These are phyloP conservation scores for Cadophora sp. DNA, from an alignment of 2,329 filamentous ascomycete genomes.

Conservation along the genomic window DNA sequence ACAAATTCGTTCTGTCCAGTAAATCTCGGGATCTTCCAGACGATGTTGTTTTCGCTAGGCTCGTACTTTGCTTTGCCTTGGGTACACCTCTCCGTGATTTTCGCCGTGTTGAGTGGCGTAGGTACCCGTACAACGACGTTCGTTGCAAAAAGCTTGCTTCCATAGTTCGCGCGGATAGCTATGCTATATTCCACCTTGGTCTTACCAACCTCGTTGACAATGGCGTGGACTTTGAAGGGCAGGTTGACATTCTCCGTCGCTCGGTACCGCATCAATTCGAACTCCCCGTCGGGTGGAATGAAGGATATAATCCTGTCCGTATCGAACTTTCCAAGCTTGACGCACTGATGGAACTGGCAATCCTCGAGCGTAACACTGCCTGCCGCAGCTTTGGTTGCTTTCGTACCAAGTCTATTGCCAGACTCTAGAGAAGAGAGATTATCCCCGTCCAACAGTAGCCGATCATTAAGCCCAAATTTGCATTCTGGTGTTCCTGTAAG, in stretches of 20 bases:
- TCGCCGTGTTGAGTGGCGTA: constrained; percentile 94
- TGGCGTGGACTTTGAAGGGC: constrained; percentile 98
- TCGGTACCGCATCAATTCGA: constrained; percentile 98
- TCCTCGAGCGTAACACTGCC: constrained; percentile 96
- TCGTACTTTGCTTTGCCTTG: constrained; percentile 99
- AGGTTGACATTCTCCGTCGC: constrained; percentile 98
- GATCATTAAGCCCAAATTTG: constrained; percentile 98
- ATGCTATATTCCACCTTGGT: constrained; percentile 99
- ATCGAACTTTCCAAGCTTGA: constrained; percentile 96
- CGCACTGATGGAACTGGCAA: constrained; percentile 98
- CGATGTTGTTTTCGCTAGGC: constrained; percentile 95
- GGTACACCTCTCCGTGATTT: constrained; percentile 89
- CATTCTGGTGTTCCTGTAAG: constrained; percentile 96
- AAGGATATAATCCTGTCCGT: constrained; percentile 97
- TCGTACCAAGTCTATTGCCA: constrained; percentile 80
- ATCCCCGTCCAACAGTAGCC: constrained; percentile 85
- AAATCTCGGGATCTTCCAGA: constrained; percentile 99
- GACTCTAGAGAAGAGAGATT: constrained; percentile 69
- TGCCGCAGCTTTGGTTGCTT: constrained; percentile 93
- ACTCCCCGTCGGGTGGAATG: constrained; percentile 95
- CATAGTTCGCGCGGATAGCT: constrained; percentile 96
- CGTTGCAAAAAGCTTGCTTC: constrained; percentile 93
- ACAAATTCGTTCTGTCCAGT: constrained; percentile 98
- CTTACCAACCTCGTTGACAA: constrained; percentile 96
- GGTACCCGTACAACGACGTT: constrained; percentile 95